phyloP scores from a whole-genome alignment of 768 basidiomycete species.

The Suillus subaureus region DNA sequence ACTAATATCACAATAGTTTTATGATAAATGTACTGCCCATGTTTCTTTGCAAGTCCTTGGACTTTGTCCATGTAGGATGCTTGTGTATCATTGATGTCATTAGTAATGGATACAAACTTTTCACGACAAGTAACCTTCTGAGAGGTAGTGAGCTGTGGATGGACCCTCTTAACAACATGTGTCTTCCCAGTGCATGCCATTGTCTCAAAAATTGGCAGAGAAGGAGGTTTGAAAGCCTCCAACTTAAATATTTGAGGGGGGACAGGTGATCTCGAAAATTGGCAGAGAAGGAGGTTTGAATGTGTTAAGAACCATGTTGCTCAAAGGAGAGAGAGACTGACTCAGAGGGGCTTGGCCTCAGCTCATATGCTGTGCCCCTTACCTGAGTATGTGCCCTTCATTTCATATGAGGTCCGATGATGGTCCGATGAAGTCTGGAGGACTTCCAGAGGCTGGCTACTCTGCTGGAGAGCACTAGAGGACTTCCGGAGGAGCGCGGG shows the following conservation, averaged over 20 bases:
- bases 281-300: neutral
- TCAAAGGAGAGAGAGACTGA: no score
- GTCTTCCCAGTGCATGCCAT: neutral
- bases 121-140: neutral
- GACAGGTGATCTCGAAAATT: neutral
- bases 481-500: no score
- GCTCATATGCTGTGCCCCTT: no score
- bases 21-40: neutral
- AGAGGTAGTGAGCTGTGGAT: neutral
- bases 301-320: no score
- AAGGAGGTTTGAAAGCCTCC: neutral
- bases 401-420: no score
- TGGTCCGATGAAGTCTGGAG: no score
- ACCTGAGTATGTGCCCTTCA: no score
- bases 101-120: slow-evolving; percentile 2
- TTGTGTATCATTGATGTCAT: neutral
- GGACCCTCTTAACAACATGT: neutral
- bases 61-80: neutral
- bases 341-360: no score
- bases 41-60: neutral
- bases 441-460: no score
- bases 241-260: neutral
- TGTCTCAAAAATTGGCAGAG: neutral
- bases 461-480: no score
- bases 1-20: neutral